Evolutionary conservation across 2,329 filamentous ascomycete genomes (phyloP).

Genomic region (Phaeosphaeriaceae sp.): DNA sequence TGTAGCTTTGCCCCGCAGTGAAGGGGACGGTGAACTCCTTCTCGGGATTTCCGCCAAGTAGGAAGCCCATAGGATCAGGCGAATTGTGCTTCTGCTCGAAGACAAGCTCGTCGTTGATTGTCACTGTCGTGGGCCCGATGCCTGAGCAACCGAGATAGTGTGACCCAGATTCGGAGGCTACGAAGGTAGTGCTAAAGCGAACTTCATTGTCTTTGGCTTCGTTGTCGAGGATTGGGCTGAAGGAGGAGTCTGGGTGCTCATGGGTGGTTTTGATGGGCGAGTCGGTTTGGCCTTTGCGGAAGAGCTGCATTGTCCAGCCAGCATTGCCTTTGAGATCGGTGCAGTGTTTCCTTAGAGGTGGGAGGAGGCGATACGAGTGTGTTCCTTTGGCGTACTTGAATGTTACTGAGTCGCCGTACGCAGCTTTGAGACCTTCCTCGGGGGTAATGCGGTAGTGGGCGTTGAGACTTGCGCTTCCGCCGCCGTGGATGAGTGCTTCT

Average conservation of each 20-base stretch:
- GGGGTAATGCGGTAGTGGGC: constrained; percentile 37
- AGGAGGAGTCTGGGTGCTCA: constrained; percentile 32
- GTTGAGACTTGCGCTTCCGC: constrained; percentile 39
- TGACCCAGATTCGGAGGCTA: constrained; percentile 30
- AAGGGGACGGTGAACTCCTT: constrained; percentile 66
- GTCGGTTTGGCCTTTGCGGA: constrained; percentile 30
- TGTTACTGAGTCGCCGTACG: constrained; percentile 37
- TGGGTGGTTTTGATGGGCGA: constrained; percentile 30
- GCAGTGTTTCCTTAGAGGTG: constrained; percentile 34
- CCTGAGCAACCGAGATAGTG: constrained; percentile 46
- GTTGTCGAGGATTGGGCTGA: constrained; percentile 32
- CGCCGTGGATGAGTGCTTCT: constrained; percentile 43
- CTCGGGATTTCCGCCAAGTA: constrained; percentile 69
- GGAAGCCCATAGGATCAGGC: constrained; percentile 68
- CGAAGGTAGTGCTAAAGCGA: constrained; percentile 30
- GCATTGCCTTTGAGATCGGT: constrained; percentile 34
- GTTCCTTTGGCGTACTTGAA: constrained; percentile 44
- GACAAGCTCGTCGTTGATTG: constrained; percentile 34
- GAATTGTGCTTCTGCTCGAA: constrained; percentile 57
- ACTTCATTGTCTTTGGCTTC: constrained; percentile 34
- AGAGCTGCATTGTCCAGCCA: constrained; percentile 42
- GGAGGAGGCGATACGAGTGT: constrained; percentile 43
- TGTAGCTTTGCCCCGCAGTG: constrained; percentile 66
- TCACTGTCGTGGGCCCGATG: constrained; percentile 39
- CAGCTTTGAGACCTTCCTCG: constrained; percentile 31